A percentile compares a stretch with the other conserved stretches of the same genome.
Evolutionary conservation across 2,329 filamentous ascomycete genomes (phyloP).

Genomic region (Ceratocystis diversiconidia): DNA sequence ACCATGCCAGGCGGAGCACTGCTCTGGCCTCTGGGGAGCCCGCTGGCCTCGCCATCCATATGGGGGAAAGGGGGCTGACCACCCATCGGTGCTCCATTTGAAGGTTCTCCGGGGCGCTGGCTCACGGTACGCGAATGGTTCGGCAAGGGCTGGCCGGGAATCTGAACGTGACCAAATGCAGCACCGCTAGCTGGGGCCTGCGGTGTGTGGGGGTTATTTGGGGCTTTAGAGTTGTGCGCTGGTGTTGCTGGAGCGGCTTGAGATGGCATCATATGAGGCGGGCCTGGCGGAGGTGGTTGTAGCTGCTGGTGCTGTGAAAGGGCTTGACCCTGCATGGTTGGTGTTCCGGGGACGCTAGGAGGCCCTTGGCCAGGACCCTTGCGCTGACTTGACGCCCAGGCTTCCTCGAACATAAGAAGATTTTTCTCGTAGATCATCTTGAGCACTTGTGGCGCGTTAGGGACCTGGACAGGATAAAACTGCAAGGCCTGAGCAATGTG

Average conservation of each 20-base stretch:
- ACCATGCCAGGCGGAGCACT: conserved; percentile 24
- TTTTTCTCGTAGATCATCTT: conserved; percentile 63
- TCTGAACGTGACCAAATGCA: conserved; percentile 16
- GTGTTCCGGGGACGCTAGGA: conserved; percentile 19
- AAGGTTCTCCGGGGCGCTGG: neutral
- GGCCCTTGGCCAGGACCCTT: conserved; percentile 21
- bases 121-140: conserved; percentile 21
- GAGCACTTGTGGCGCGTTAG: conserved; percentile 54
- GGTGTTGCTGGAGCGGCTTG: conserved; percentile 12
- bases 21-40: conserved; percentile 19
- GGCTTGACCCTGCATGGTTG: conserved; percentile 23
- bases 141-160: conserved; percentile 26
- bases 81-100: neutral
- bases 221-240: neutral
- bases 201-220: conserved; percentile 21
- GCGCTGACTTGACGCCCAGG: conserved; percentile 42
- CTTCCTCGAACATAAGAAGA: conserved; percentile 61
- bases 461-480: conserved; percentile 48
- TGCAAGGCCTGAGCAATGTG: conserved; percentile 52
- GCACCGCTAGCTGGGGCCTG: conserved; percentile 21
- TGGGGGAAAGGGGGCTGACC: neutral
- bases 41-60: neutral
- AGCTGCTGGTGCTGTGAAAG: conserved; percentile 25
- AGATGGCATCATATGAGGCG: conserved; percentile 29
- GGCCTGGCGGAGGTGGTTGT: conserved; percentile 25